phyloP scores from a whole-genome alignment of 495 filamentous ascomycete species.

The Talaromyces proteolyticus region DNA sequence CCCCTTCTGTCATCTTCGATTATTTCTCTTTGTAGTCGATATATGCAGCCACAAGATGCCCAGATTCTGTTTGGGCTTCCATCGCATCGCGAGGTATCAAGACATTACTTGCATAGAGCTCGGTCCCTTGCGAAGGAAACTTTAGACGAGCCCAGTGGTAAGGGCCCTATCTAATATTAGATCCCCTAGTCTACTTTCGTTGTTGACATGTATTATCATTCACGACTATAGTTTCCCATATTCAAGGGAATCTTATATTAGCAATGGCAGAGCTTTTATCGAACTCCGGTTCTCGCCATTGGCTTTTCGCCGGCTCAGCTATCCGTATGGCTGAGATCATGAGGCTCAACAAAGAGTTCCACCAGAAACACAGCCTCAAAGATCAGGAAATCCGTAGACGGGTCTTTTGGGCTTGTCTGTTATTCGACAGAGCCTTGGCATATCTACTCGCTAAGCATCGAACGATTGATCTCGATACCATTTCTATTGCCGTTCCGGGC shows the following conservation, averaged over 20 bases:
- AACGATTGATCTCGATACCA: not conserved
- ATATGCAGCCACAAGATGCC: not conserved
- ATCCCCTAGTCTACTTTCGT: not conserved
- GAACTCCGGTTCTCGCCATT: not conserved
- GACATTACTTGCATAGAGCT: not conserved
- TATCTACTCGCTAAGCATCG: not conserved
- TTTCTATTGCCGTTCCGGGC: not conserved
- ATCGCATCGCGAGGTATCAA: not conserved
- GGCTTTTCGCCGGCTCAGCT: not conserved
- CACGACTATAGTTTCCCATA: not conserved
- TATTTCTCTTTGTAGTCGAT: not conserved
- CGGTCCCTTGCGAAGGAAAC: not conserved
- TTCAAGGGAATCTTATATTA: not conserved
- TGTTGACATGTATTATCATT: not conserved
- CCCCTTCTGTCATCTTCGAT: not conserved
- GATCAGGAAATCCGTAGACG: conserved; percentile 6
- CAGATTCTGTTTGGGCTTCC: not conserved
- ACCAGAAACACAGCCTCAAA: conserved; percentile 1
- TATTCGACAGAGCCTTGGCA: not conserved
- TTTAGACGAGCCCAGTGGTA: not conserved
- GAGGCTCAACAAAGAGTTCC: conserved; percentile 7
- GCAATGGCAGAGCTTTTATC: not conserved
- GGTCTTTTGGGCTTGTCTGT: conserved; percentile 5
- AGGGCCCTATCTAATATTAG: too few relatives aligned
- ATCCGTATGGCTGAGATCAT: conserved; percentile 7